Evolutionary conservation across 371 early-diverging fungal species (phyloP).

Genomic region (Neoconidiobolus thromboides): DNA sequence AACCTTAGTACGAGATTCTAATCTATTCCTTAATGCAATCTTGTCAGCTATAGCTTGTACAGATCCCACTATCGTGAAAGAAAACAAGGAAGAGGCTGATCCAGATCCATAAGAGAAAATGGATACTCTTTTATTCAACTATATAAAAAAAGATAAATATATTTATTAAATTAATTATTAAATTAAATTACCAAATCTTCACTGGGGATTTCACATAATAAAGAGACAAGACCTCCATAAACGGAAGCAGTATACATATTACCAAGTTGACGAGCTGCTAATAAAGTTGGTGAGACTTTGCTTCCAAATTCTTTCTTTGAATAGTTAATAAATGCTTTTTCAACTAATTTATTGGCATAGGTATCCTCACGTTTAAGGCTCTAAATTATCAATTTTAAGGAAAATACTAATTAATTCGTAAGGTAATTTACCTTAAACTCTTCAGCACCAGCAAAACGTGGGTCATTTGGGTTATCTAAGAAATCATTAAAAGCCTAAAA

Average conservation of each 20-base stretch:
- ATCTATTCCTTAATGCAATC: conserved; percentile 45
- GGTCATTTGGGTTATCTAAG: conserved; percentile 47
- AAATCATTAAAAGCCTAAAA: conserved; percentile 59
- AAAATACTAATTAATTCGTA: too few relatives aligned
- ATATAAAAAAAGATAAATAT: not conserved
- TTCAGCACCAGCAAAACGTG: conserved; percentile 34
- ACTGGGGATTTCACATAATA: conserved; percentile 50
- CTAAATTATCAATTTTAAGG: too few relatives aligned
- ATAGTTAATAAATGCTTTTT: conserved; percentile 67
- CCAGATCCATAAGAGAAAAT: conserved; percentile 96
- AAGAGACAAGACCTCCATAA: conserved; percentile 72
- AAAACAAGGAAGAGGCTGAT: conserved; percentile 84
- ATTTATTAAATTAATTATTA: not conserved
- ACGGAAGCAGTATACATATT: conserved; percentile 95
- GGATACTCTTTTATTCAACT: conserved; percentile 59
- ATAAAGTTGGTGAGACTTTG: conserved; percentile 66
- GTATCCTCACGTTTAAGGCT: conserved; percentile 40
- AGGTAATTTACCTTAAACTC: conserved; percentile 17
- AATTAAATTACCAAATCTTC: conserved; percentile 29
- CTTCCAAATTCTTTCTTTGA: conserved; percentile 48
- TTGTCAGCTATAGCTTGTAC: conserved; percentile 35
- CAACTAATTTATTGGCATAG: conserved; percentile 66
- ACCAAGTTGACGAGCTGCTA: conserved; percentile 76
- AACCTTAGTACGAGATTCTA: conserved; percentile 50
- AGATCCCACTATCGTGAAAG: conserved; percentile 53